A percentile compares a stretch with the other conserved stretches of the same genome.
These are phyloP conservation scores for Turritis glabra DNA, from an alignment of 345 rosid genomes.

Conservation along the genomic window DNA sequence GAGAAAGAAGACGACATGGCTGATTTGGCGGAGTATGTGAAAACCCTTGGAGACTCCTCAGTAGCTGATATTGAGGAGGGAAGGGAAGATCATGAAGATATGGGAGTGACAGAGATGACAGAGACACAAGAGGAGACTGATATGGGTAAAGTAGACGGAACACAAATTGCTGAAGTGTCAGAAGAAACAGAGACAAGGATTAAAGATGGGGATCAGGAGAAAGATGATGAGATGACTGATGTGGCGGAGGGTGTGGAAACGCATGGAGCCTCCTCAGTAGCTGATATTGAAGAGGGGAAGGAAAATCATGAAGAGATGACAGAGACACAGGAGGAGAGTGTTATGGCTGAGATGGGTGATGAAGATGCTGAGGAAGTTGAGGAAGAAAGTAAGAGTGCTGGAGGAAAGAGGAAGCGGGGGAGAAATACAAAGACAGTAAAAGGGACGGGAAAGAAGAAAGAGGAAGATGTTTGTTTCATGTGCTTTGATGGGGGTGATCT, in stretches of 20 bases:
- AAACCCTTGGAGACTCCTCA: conserved; percentile 34
- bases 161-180: conserved; percentile 21
- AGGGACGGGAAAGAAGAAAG: conserved; percentile 63
- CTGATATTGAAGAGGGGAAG: conserved; percentile 37
- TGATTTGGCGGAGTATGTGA: conserved; percentile 32
- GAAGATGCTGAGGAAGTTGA: conserved; percentile 52
- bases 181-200: conserved; percentile 34
- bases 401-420: conserved; percentile 79
- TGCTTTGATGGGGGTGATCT: conserved; percentile 98
- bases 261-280: conserved; percentile 35
- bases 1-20: conserved; percentile 32
- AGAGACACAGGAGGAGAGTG: conserved; percentile 40
- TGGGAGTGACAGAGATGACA: conserved; percentile 6
- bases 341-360: conserved; percentile 34
- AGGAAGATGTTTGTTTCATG: conserved; percentile 98
- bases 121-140: conserved; percentile 39
- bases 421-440: conserved; percentile 47
- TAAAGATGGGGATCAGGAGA: conserved; percentile 30
- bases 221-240: conserved; percentile 35
- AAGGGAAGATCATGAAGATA: conserved; percentile 38
- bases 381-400: conserved; percentile 49
- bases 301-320: conserved; percentile 39
- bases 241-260: conserved; percentile 37
- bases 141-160: conserved; percentile 21
- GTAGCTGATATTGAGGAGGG: conserved; percentile 35